Base-by-base conservation (phyloP, 2,329 filamentous ascomycete species). In the Fusarium cicatricum region DNA sequence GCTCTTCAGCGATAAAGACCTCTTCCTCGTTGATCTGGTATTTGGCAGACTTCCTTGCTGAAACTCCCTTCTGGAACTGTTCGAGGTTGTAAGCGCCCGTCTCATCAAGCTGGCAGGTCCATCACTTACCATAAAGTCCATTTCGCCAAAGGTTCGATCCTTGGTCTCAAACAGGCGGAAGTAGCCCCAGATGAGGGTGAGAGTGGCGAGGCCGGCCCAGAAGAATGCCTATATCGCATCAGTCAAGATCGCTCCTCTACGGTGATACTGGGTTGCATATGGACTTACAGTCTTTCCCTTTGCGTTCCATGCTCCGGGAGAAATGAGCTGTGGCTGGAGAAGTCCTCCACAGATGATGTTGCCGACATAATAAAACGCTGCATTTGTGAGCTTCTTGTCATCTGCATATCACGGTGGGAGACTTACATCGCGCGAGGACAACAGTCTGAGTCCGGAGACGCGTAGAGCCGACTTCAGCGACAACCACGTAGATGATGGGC, bases 161-260 rank as follows among this genome's bases (percentile, higher is more conserved):
- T 78, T 79, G 42, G 77, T 78, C 70, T 80, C 78, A 19, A 77
- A 76, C 50, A 79, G 62, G 16, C 77, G 73, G 66, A 78, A 79
- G 58, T 71, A 79, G 8, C 74, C 75, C 76, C 77, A 79, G 11
- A 75, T 39, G 1, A 73, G 67, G 1, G 74, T 76, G 5, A 79
- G 50, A 11, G 73, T 71, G 10, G 74, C 71, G 32, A 75, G 56
- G 4, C 58, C 68, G 7, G 72, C 72, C 76, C 76, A 78, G 65
- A 79, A 79, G 65, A 78, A 78, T n/a, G 74, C 76, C 73, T 76
- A 17, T 2, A 3, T 44, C 17, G 26, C 9, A 34, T 28, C 12
- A 32, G 44, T 68, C 33, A 68, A n/a, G 55, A 4, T 28, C 3
- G 12, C 14, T 1, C 9, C 5, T 26, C 5, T 9, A 10, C 10